These are phyloP conservation scores for Aspergillus ellipticus DNA, from an alignment of 495 filamentous ascomycete species.

Conservation along the genomic window DNA sequence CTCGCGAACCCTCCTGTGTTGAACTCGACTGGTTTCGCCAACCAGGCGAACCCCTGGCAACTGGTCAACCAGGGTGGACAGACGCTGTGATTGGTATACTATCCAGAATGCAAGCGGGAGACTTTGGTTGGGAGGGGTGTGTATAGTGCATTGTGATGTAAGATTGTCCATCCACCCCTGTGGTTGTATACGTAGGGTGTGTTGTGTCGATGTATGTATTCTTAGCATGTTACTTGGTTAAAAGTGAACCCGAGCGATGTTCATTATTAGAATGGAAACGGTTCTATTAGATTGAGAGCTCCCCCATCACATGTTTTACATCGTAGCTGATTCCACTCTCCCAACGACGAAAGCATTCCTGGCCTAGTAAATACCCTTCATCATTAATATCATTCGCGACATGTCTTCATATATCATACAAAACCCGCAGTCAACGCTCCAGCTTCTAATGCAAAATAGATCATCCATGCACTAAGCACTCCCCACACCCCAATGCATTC, in stretches of 20 bases:
- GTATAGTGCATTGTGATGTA: background rate
- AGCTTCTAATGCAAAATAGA: too few species aligned
- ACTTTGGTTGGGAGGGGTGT: background rate
- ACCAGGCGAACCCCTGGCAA: conserved; percentile 16
- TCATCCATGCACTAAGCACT: background rate
- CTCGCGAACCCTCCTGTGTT: conserved; percentile 6
- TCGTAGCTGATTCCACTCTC: too few species aligned
- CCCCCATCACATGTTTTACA: too few species aligned
- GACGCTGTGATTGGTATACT: background rate
- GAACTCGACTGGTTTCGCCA: conserved; percentile 13
- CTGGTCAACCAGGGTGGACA: conserved; percentile 11
- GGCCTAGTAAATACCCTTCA: too few species aligned
- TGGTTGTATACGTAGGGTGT: background rate
- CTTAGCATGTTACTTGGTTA: background rate
- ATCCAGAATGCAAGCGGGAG: background rate
- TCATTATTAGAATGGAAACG: background rate
- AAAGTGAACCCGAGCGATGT: background rate
- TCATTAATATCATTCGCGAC: too few species aligned
- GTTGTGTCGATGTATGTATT: background rate
- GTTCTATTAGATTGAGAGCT: background rate
- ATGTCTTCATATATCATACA: too few species aligned
- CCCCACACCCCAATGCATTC: background rate
- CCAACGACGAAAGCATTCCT: too few species aligned
- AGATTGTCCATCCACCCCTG: background rate
- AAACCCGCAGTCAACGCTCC: too few species aligned